Percentiles rank a stretch among this genome's conserved stretches.
phyloP scores from a whole-genome alignment of 2,329 filamentous ascomycete species.

The Nemania sp. region DNA sequence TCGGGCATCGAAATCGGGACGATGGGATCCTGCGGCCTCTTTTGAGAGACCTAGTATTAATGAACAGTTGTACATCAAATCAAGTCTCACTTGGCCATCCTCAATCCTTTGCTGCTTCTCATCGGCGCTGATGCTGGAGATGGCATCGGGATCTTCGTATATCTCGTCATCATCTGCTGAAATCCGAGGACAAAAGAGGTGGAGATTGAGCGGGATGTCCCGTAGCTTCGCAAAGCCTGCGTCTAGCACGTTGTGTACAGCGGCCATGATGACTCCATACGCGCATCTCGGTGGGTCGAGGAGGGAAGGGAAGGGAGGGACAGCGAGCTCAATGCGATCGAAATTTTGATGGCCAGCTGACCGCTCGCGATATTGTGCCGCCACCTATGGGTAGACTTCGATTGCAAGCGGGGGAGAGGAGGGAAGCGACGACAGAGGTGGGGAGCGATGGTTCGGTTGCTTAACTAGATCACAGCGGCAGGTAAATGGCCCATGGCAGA shows the following conservation, averaged over 20 bases:
- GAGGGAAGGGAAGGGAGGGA: background rate
- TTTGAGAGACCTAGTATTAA: constrained; percentile 70
- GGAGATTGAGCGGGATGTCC: constrained; percentile 40
- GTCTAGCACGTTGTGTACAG: constrained; percentile 34
- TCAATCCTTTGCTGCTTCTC: constrained; percentile 59
- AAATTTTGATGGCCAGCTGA: background rate
- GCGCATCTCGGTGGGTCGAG: constrained; percentile 31
- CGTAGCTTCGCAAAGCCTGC: constrained; percentile 35
- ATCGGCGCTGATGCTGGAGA: constrained; percentile 52
- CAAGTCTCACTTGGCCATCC: constrained; percentile 59
- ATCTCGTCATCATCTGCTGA: constrained; percentile 65
- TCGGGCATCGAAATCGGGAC: constrained; percentile 61
- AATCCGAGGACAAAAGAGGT: constrained; percentile 71
- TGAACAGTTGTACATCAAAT: constrained; percentile 69
- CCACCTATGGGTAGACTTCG: background rate
- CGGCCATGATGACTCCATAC: constrained; percentile 35
- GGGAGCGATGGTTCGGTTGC: background rate
- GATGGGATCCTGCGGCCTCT: constrained; percentile 62
- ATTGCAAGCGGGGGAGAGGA: background rate
- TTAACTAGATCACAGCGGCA: background rate
- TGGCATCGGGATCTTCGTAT: constrained; percentile 60
- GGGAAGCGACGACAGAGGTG: background rate
- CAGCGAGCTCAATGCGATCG: background rate
- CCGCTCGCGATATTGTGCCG: background rate
- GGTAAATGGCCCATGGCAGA: background rate